A percentile compares a stretch with the other conserved stretches of the same genome.
Conservation (phyloP, 2,329 filamentous ascomycete genomes). For the Hypoxylon sp. region DNA sequence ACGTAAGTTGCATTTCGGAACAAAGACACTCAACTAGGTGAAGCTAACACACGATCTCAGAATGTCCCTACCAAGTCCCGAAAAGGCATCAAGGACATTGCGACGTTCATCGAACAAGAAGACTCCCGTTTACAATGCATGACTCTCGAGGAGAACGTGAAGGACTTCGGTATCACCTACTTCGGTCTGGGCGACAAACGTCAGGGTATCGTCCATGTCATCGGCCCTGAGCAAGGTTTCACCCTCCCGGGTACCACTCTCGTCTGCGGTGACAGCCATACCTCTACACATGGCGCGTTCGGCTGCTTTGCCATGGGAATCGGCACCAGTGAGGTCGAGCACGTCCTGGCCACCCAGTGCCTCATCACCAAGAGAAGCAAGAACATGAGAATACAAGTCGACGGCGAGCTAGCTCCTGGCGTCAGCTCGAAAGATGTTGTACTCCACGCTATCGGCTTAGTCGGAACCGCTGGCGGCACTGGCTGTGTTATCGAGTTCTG, state of each 20-base stretch:
- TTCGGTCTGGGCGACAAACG: constrained; percentile 97
- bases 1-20: constrained; percentile 71
- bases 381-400: constrained; percentile 98
- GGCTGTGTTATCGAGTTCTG: constrained; percentile 98
- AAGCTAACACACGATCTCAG: constrained; percentile 60
- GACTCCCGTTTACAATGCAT: constrained; percentile 95
- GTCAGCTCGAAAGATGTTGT: constrained; percentile 97
- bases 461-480: constrained; percentile 95
- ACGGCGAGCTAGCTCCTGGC: constrained; percentile 88
- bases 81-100: constrained; percentile 94
- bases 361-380: constrained; percentile 95
- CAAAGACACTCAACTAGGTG: constrained; percentile 1
- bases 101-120: constrained; percentile 92
- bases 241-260: constrained; percentile 97
- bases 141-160: constrained; percentile 97
- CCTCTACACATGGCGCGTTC: constrained; percentile 97
- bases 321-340: constrained; percentile 97
- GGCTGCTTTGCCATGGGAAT: constrained; percentile 96
- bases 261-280: constrained; percentile 98
- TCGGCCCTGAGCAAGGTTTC: constrained; percentile 98
- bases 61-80: constrained; percentile 94
- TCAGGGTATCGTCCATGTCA: constrained; percentile 98
- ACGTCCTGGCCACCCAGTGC: constrained; percentile 96
- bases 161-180: constrained; percentile 95
- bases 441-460: constrained; percentile 90